Evolutionary conservation across 208 protist genomes (phyloP), one percentile per base, ranked within the genome.

Genomic region (Tritrichomonas foetus): DNA sequence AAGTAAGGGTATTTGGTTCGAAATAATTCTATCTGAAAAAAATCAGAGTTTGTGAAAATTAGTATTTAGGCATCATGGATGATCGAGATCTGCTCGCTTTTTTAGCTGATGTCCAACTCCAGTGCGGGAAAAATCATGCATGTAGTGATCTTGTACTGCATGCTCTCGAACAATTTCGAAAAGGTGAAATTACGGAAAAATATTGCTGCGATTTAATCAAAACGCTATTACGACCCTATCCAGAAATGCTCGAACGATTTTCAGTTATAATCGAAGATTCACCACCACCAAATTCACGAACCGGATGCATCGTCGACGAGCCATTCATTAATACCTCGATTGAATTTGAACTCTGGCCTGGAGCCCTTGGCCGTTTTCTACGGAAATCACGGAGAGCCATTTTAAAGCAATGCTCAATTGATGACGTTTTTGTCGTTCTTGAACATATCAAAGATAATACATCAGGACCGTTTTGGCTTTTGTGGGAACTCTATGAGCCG

Each of bases 301-400:
- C 47, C 33, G 78, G 47, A 14, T 89, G 47, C 20, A 53, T 89
- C 2, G 39, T 5, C 20, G 41, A 53, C 57, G 78, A 89, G 33
- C 78, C 78, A 61, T 89, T 30, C 39, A 53, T 89, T 11, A 61
- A n/a, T 20, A 89, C 78, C 33, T 25, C 30, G 1, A 57, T 57
- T 57, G 78, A 89, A 89, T 89, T 39, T 49, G 78, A 89, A 89
- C 44, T 89, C 22, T 89, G 78, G 78, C 78, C 78, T 39, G 30
- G 30, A 39, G 41, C 78, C 0, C 20, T 89, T 33, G 8, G 22
- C 9, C 13, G 41, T n/a, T 57, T 89, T 57, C 44, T 89, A 61
- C 9, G 1, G 0, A 89, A 57, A 57, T n/a, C 47, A 27, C 41
- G 78, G 3, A 47, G 41, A 53, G 78, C 30, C 33, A 33, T 89